Conservation (phyloP, 768 basidiomycete genomes). For the Cystobasidium ongulense region DNA sequence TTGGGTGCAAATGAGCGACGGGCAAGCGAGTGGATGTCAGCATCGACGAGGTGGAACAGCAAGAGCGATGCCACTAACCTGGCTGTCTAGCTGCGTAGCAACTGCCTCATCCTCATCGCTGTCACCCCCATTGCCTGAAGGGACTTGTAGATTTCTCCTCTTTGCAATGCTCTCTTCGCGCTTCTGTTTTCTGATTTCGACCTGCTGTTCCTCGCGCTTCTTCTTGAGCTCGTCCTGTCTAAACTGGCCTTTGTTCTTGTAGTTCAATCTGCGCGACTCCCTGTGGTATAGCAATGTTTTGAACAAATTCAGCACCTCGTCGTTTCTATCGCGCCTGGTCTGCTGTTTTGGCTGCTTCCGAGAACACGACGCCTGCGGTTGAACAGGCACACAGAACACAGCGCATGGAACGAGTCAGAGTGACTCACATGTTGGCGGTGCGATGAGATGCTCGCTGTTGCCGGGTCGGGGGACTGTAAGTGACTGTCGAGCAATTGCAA, state of each 20-base stretch:
- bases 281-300: not conserved
- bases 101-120: constrained; percentile 77
- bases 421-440: not conserved
- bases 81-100: constrained; percentile 64
- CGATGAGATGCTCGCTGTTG: not conserved
- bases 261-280: constrained; percentile 51
- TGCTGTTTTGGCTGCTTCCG: not conserved
- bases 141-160: constrained; percentile 65
- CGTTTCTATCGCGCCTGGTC: not conserved
- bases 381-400: not conserved
- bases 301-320: not conserved
- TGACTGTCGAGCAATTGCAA: not conserved
- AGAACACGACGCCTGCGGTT: not conserved
- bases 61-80: constrained; percentile 51
- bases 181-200: constrained; percentile 97
- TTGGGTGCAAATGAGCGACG: not conserved
- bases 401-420: not conserved
- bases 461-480: not conserved
- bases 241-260: constrained; percentile 81
- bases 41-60: not conserved
- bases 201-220: constrained; percentile 95
- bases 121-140: constrained; percentile 62
- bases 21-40: not conserved
- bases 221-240: constrained; percentile 90
- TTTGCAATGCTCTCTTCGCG: constrained; percentile 98